These are phyloP conservation scores for Globisporangium irregulare DNA, from an alignment of 352 stramenopile genomes.

Conservation along the genomic window DNA sequence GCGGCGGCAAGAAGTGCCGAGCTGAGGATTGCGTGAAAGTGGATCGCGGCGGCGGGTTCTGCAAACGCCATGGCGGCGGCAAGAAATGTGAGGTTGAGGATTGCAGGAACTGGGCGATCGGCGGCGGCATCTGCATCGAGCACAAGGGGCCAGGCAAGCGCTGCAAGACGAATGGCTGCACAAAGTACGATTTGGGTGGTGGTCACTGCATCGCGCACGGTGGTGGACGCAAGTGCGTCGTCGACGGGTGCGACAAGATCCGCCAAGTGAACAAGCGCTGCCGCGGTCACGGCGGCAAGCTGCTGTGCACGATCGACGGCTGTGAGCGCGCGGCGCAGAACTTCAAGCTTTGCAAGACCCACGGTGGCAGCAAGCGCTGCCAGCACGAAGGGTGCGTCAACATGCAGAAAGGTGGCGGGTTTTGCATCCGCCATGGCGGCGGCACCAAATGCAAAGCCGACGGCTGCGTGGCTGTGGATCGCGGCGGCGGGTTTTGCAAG, in stretches of 20 bases:
- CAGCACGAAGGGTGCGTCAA: conserved; percentile 73
- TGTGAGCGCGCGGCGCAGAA: conserved; percentile 79
- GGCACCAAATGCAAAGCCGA: conserved; percentile 72
- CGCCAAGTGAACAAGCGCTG: conserved; percentile 85
- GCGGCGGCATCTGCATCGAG: conserved; percentile 67
- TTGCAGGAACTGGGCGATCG: conserved; percentile 81
- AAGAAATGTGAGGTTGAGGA: conserved; percentile 79
- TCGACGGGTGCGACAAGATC: conserved; percentile 85
- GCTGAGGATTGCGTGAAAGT: conserved; percentile 71
- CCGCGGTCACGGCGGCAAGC: conserved; percentile 75
- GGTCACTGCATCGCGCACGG: conserved; percentile 86
- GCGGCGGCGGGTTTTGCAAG: conserved; percentile 82
- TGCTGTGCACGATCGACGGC: conserved; percentile 74
- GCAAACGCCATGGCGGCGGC: conserved; percentile 80
- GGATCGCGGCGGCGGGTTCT: conserved; percentile 76
- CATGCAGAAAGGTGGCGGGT: conserved; percentile 82
- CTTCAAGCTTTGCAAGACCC: conserved; percentile 80
- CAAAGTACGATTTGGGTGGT: conserved; percentile 78
- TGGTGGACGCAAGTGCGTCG: conserved; percentile 76
- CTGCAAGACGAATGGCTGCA: conserved; percentile 75
- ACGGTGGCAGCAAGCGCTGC: conserved; percentile 74
- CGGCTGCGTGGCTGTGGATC: conserved; percentile 63
- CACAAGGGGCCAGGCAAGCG: conserved; percentile 80
- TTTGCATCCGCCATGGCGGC: conserved; percentile 81
- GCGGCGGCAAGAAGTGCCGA: conserved; percentile 83